Conservation (phyloP, 1,284 basidiomycete species). For the Blastosporella zonata region DNA sequence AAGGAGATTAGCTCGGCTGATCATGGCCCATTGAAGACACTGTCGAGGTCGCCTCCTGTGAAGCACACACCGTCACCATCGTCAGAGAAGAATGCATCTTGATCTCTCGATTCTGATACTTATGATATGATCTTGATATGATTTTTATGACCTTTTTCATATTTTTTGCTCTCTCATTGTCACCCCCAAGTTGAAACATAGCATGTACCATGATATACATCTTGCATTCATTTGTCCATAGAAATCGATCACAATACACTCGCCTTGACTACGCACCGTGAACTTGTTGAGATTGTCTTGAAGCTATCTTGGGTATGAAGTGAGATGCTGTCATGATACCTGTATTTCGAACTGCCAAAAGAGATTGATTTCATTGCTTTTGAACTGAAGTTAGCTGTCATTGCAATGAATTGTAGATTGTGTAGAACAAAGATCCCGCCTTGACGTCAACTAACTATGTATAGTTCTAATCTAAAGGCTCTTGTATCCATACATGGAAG, state of each 20-base stretch:
- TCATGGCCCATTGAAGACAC: conserved; percentile 16
- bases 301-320: too few relatives aligned
- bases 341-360: too few relatives aligned
- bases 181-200: neutral
- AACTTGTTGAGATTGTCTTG: too few relatives aligned
- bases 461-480: neutral
- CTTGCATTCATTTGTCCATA: conserved; percentile 13
- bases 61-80: conserved; percentile 47
- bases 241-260: neutral
- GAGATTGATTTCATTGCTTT: too few relatives aligned
- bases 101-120: neutral
- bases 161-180: neutral
- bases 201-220: conserved; percentile 15
- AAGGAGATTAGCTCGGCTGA: conserved; percentile 46
- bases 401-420: too few relatives aligned
- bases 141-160: neutral
- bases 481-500: too few relatives aligned
- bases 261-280: too few relatives aligned
- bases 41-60: conserved; percentile 36
- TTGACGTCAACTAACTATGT: neutral
- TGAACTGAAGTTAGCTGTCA: neutral
- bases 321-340: too few relatives aligned
- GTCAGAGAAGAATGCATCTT: conserved; percentile 19
- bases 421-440: neutral
- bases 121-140: conserved; percentile 5